phyloP scores from a whole-genome alignment of 1,284 basidiomycete genomes.

The Puccinia polysora region DNA sequence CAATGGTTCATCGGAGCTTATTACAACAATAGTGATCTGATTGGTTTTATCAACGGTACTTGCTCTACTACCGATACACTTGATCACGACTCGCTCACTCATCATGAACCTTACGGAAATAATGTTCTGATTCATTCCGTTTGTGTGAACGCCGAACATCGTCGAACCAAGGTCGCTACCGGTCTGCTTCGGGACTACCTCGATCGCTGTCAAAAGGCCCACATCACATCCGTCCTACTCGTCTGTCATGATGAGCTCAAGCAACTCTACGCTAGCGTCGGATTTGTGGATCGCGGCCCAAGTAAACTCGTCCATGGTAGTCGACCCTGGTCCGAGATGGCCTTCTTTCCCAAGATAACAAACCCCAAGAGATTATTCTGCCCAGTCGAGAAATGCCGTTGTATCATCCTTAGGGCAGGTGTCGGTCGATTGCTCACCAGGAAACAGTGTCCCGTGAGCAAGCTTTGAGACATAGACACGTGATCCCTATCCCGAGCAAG shows the following conservation, averaged over 20 bases:
- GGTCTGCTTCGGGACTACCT: conserved; percentile 62
- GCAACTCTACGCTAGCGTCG: conserved; percentile 61
- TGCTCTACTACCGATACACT: conserved; percentile 59
- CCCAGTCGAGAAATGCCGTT: conserved; percentile 69
- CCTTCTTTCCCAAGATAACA: conserved; percentile 49
- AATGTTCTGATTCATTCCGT: conserved; percentile 68
- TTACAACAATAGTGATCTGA: conserved; percentile 52
- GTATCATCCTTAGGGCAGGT: conserved; percentile 67
- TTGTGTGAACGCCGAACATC: conserved; percentile 58
- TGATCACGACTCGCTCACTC: conserved; percentile 65
- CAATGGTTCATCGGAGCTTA: conserved; percentile 68
- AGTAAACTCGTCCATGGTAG: conserved; percentile 64
- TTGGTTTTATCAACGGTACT: conserved; percentile 66
- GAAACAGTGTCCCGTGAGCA: conserved; percentile 60
- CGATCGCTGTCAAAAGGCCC: conserved; percentile 52
- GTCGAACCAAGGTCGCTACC: conserved; percentile 59
- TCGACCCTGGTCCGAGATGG: conserved; percentile 65
- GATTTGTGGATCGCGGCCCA: conserved; percentile 61
- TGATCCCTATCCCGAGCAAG: neutral
- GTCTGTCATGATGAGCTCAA: conserved; percentile 63
- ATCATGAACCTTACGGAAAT: conserved; percentile 58
- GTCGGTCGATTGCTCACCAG: conserved; percentile 63
- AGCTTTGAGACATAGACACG: neutral
- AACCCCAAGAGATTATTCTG: conserved; percentile 61
- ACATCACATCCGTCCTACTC: conserved; percentile 59